These are phyloP conservation scores for Alternaria brassicicola DNA, from an alignment of 2,329 filamentous ascomycete species.

Conservation along the genomic window DNA sequence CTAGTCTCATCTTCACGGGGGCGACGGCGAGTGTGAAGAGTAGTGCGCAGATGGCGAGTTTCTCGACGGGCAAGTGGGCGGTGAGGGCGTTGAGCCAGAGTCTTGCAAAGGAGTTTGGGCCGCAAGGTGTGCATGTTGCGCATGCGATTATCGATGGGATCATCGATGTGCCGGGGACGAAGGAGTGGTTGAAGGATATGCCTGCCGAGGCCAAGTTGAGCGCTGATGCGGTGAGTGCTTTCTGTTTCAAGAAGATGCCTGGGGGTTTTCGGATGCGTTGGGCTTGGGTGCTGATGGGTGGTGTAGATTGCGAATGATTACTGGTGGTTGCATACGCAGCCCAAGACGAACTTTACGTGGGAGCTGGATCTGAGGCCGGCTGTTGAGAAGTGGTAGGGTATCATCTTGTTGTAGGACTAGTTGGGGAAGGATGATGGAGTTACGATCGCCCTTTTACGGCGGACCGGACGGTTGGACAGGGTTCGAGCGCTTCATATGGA, in stretches of 20 bases:
- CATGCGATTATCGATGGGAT: constrained; percentile 84
- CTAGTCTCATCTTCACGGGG: constrained; percentile 83
- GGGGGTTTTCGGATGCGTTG: too few relatives aligned
- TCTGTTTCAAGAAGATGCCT: too few relatives aligned
- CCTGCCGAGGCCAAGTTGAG: constrained; percentile 71
- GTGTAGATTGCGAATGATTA: constrained; percentile 82
- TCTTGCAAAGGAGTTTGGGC: constrained; percentile 82
- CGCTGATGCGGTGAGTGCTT: constrained; percentile 71
- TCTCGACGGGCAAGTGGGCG: constrained; percentile 82
- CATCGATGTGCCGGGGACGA: constrained; percentile 79
- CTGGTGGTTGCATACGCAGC: constrained; percentile 83
- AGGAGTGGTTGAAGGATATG: constrained; percentile 62
- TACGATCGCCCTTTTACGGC: background rate
- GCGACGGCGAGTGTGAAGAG: constrained; percentile 81
- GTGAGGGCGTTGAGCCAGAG: constrained; percentile 75
- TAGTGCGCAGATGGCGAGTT: constrained; percentile 70
- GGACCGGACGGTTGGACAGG: background rate
- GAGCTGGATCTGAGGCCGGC: constrained; percentile 82
- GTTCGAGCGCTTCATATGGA: background rate
- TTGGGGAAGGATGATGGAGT: background rate
- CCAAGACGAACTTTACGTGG: constrained; percentile 77
- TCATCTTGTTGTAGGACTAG: too few relatives aligned
- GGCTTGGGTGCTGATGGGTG: background rate
- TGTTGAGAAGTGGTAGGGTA: constrained; percentile 78
- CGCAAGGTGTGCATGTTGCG: constrained; percentile 79